phyloP scores from a whole-genome alignment of 331 rosid genomes.

The Pyrus hybrid region DNA sequence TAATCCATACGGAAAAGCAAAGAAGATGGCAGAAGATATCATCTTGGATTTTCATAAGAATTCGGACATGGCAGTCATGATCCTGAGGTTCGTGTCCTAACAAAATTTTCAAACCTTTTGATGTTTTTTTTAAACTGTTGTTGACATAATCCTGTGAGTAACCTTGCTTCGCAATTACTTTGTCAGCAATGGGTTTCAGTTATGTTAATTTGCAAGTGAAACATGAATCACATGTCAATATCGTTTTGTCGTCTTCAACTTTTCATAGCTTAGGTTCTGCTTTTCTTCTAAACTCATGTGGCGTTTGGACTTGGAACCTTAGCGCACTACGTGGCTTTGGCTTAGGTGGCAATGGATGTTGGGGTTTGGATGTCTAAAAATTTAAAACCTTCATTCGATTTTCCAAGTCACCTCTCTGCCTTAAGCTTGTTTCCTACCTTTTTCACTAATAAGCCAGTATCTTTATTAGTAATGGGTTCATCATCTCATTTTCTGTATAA shows the following conservation, averaged over 20 bases:
- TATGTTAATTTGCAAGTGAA: background rate
- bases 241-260: background rate
- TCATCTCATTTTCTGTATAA: background rate
- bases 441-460: background rate
- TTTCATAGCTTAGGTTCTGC: background rate
- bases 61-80: constrained; percentile 93
- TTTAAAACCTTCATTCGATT: background rate
- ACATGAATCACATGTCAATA: background rate
- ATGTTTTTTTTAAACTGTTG: background rate
- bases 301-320: background rate
- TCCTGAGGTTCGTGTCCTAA: constrained; percentile 55
- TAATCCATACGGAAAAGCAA: constrained; percentile 97
- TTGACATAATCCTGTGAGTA: background rate
- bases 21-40: constrained; percentile 98
- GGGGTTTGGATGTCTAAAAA: background rate
- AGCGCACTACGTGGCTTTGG: background rate
- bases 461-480: background rate
- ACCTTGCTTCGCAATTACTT: background rate
- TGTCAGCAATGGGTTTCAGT: background rate
- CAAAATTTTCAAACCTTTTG: background rate
- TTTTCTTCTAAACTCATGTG: background rate
- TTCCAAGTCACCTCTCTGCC: background rate
- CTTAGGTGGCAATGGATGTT: background rate
- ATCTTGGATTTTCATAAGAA: constrained; percentile 86
- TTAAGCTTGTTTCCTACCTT: background rate